phyloP scores from a whole-genome alignment of 768 basidiomycete species.

The Boletus subcaerulescens region DNA sequence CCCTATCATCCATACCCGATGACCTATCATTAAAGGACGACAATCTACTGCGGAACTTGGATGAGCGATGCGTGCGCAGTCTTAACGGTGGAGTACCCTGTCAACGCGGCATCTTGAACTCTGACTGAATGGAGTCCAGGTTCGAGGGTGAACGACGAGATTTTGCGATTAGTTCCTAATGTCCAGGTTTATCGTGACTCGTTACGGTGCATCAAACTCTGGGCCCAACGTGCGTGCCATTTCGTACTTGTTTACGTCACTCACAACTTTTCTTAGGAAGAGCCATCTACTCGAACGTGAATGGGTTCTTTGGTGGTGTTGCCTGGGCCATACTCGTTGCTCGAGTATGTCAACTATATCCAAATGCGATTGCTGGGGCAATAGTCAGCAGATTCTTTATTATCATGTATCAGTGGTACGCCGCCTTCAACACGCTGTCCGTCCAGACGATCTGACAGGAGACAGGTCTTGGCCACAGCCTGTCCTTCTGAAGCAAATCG shows the following conservation, averaged over 20 bases:
- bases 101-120: conserved; percentile 1
- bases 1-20: conserved; percentile 85
- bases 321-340: conserved; percentile 99
- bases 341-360: conserved; percentile 97
- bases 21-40: conserved; percentile 89
- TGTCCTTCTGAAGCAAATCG: conserved; percentile 94
- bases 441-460: conserved; percentile 5
- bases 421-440: neutral
- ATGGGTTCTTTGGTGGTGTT: conserved; percentile 96
- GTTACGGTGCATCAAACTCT: conserved; percentile 92
- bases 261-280: conserved; percentile 51
- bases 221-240: conserved; percentile 84
- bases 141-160: conserved; percentile 94
- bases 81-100: conserved; percentile 61
- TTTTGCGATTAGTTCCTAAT: conserved; percentile 91
- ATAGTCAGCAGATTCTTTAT: conserved; percentile 98
- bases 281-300: conserved; percentile 97
- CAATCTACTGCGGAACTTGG: conserved; percentile 85
- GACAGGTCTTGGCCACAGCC: conserved; percentile 98
- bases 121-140: conserved; percentile 45
- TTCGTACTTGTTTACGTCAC: neutral
- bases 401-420: conserved; percentile 95
- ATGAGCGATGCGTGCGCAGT: conserved; percentile 94
- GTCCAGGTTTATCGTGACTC: conserved; percentile 93
- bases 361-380: conserved; percentile 88